Evolutionary conservation across 192 early-diverging fungal genomes (phyloP).

Genomic region (Funneliformis mosseae): DNA sequence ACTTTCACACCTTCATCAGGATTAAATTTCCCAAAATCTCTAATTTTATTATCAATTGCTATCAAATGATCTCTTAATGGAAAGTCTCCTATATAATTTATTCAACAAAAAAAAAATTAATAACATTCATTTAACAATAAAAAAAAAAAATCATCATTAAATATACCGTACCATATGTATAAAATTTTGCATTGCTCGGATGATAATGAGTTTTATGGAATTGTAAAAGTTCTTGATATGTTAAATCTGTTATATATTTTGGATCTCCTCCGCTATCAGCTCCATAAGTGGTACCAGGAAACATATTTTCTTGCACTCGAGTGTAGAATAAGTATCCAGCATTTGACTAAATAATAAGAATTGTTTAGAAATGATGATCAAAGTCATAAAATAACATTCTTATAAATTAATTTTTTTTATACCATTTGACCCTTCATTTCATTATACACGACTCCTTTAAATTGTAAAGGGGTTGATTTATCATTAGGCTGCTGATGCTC

Average conservation of each 20-base stretch:
- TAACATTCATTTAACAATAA: not conserved
- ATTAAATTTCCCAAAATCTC: conserved; percentile 52
- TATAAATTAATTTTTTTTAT: not conserved
- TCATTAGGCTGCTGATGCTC: conserved; percentile 77
- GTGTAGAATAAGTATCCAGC: conserved; percentile 76
- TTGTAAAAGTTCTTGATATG: conserved; percentile 74
- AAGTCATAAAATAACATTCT: not conserved
- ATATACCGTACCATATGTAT: conserved; percentile 74
- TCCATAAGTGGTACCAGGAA: conserved; percentile 80
- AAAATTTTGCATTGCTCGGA: conserved; percentile 90
- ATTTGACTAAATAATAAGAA: conserved; percentile 62
- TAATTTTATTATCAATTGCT: conserved; percentile 67
- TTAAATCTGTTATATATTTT: conserved; percentile 81
- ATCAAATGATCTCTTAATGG: conserved; percentile 73
- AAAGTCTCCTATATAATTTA: conserved; percentile 56
- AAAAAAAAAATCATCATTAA: not conserved
- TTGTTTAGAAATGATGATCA: not conserved
- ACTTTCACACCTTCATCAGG: conserved; percentile 56
- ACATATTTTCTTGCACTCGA: conserved; percentile 80
- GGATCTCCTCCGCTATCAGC: conserved; percentile 92
- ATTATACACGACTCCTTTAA: conserved; percentile 98
- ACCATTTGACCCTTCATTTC: conserved; percentile 92
- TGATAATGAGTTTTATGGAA: conserved; percentile 91
- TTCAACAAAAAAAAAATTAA: conserved; percentile 9
- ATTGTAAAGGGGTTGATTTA: conserved; percentile 65